Percentiles rank a stretch among this genome's conserved stretches.
Evolutionary conservation across 306 rosid genomes (phyloP).

Genomic region (Mimosa pudica): DNA sequence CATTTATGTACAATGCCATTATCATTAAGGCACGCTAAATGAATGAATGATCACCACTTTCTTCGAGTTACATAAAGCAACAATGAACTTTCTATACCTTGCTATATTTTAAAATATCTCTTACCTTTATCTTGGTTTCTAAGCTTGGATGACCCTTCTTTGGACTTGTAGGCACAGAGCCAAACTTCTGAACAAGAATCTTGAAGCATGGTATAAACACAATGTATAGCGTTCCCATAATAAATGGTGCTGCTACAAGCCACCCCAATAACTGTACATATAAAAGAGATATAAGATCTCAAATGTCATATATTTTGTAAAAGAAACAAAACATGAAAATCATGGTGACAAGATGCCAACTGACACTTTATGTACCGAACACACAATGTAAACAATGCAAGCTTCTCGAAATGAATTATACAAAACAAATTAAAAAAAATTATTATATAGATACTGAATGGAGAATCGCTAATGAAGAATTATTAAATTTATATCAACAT

Average conservation of each 20-base stretch:
- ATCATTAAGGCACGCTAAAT: background rate
- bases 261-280: constrained; percentile 66
- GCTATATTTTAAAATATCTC: constrained; percentile 43
- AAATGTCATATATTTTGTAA: background rate
- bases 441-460: background rate
- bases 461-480: background rate
- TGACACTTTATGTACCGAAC: background rate
- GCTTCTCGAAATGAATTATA: background rate
- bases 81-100: background rate
- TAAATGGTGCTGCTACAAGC: constrained; percentile 61
- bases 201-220: constrained; percentile 57
- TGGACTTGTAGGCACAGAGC: constrained; percentile 47
- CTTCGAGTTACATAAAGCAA: background rate
- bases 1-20: constrained; percentile 1
- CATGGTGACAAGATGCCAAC: background rate
- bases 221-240: constrained; percentile 45
- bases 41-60: background rate
- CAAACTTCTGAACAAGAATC: constrained; percentile 61
- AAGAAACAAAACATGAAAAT: constrained; percentile 1
- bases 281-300: background rate
- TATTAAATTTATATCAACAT: background rate
- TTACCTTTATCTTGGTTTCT: constrained; percentile 50
- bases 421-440: too few relatives aligned
- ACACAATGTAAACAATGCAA: background rate
- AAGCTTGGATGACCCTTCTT: constrained; percentile 34